Percentiles rank a stretch among this genome's conserved stretches.
phyloP scores from a whole-genome alignment of 2,329 filamentous ascomycete genomes.

The Ophiostoma piceae region DNA sequence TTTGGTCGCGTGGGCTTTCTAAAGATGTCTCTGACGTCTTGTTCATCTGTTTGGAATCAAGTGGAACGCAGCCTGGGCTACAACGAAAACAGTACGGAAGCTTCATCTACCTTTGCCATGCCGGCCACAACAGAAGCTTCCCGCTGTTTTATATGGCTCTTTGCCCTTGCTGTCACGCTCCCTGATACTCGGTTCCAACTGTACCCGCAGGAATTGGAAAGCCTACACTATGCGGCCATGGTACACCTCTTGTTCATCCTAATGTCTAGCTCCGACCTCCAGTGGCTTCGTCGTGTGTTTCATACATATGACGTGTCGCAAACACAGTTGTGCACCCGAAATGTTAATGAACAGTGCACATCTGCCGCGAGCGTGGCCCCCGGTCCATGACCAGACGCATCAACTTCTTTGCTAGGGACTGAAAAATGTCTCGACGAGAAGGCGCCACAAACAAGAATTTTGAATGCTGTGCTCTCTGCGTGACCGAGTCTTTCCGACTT shows the following conservation, averaged over 20 bases:
- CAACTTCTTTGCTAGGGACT: constrained; percentile 40
- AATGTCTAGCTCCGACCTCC: constrained; percentile 29
- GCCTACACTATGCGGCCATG: constrained; percentile 17
- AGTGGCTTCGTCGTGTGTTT: constrained; percentile 19
- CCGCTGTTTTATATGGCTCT: constrained; percentile 26
- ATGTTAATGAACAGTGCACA: constrained; percentile 31
- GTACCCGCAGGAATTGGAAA: constrained; percentile 26
- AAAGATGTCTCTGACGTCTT: neutral
- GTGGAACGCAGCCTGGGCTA: constrained; percentile 45
- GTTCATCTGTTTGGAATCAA: constrained; percentile 30
- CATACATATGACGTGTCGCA: constrained; percentile 24
- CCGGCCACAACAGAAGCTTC: constrained; percentile 44
- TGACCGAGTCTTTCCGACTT: neutral
- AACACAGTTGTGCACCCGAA: constrained; percentile 33
- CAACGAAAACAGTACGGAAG: constrained; percentile 44
- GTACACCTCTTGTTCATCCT: constrained; percentile 16
- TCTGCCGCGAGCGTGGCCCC: constrained; percentile 38
- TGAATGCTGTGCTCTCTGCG: neutral
- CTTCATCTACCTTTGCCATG: constrained; percentile 34
- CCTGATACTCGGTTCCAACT: constrained; percentile 38
- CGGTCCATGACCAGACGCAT: constrained; percentile 49
- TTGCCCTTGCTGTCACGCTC: constrained; percentile 39
- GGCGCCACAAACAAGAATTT: constrained; percentile 42
- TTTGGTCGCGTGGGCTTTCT: constrained; percentile 7
- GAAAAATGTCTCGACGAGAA: constrained; percentile 30